A percentile compares a stretch with the other conserved stretches of the same genome.
phyloP scores from a whole-genome alignment of 352 stramenopile genomes.

The Globisporangium spiculum region DNA sequence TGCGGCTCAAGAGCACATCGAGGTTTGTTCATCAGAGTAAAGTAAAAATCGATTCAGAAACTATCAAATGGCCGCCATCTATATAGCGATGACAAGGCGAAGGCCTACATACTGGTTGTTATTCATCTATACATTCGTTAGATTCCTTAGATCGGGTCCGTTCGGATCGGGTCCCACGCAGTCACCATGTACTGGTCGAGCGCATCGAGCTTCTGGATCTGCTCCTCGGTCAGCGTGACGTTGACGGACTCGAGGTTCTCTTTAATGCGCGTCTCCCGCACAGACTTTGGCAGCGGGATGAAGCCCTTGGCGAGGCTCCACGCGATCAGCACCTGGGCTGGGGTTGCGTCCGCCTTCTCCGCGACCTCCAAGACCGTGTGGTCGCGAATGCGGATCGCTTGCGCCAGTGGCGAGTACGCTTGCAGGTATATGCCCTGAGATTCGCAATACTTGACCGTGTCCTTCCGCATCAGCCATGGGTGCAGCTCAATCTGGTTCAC shows the following conservation, averaged over 20 bases:
- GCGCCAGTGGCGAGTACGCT: constrained; percentile 55
- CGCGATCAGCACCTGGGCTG: constrained; percentile 53
- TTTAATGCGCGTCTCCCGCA: constrained; percentile 48
- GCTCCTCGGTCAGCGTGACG: constrained; percentile 30
- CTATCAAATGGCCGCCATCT: too few species aligned
- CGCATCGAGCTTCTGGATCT: constrained; percentile 36
- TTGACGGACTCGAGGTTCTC: constrained; percentile 52
- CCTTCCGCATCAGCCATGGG: constrained; percentile 59
- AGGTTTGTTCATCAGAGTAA: too few species aligned
- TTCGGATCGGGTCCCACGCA: constrained; percentile 38
- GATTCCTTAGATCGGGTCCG: background rate
- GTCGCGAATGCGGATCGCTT: constrained; percentile 34
- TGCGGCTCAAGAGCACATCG: too few species aligned
- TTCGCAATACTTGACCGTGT: constrained; percentile 60
- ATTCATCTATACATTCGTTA: background rate
- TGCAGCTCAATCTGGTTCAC: constrained; percentile 86
- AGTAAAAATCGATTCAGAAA: too few species aligned
- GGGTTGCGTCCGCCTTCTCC: constrained; percentile 22
- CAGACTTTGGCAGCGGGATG: constrained; percentile 61
- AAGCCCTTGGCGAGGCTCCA: constrained; percentile 57
- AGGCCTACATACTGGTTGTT: background rate
- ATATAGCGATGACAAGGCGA: too few species aligned
- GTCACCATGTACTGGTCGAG: constrained; percentile 51
- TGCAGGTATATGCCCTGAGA: constrained; percentile 38
- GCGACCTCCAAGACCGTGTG: constrained; percentile 32